These are phyloP conservation scores for Penicillium sclerotiorum DNA, from an alignment of 2,329 filamentous ascomycete species.

Conservation along the genomic window DNA sequence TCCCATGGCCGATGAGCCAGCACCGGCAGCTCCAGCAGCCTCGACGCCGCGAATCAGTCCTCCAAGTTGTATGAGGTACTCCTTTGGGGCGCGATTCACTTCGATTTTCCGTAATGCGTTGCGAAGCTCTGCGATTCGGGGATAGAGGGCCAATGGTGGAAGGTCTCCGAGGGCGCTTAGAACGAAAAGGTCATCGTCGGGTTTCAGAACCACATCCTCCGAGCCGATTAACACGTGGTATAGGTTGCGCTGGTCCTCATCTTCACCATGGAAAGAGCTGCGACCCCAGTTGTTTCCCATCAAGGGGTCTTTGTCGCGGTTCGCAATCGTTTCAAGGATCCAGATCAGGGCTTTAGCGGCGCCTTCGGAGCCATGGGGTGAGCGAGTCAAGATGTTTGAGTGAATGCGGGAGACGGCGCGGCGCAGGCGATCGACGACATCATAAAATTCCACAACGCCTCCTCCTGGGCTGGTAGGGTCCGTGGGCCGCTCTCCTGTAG, in stretches of 20 bases:
- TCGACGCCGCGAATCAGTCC: conserved; percentile 34
- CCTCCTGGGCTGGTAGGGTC: conserved; percentile 19
- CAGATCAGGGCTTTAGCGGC: conserved; percentile 42
- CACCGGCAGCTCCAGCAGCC: conserved; percentile 7
- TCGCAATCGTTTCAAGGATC: conserved; percentile 41
- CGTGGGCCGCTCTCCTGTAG: conserved; percentile 31
- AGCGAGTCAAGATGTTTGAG: conserved; percentile 35
- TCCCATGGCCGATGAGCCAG: conserved; percentile 4
- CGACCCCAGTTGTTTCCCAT: conserved; percentile 40
- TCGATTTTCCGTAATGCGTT: conserved; percentile 47
- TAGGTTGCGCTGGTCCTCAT: conserved; percentile 46
- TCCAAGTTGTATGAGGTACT: conserved; percentile 38
- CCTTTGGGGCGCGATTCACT: conserved; percentile 42
- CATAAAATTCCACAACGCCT: conserved; percentile 28
- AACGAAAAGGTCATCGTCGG: conserved; percentile 37
- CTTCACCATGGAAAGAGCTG: conserved; percentile 36
- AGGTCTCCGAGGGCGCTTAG: conserved; percentile 43
- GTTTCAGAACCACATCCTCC: conserved; percentile 28
- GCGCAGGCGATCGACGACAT: conserved; percentile 37
- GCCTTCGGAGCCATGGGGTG: conserved; percentile 40
- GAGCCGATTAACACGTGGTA: conserved; percentile 45
- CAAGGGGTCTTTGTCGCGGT: conserved; percentile 44
- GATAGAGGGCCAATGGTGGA: conserved; percentile 32
- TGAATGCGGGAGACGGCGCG: conserved; percentile 34
- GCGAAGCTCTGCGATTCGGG: conserved; percentile 33